Percentiles rank a stretch among this genome's conserved stretches.
phyloP scores from a whole-genome alignment of 306 rosid species.

The Sesbania bispinosa region DNA sequence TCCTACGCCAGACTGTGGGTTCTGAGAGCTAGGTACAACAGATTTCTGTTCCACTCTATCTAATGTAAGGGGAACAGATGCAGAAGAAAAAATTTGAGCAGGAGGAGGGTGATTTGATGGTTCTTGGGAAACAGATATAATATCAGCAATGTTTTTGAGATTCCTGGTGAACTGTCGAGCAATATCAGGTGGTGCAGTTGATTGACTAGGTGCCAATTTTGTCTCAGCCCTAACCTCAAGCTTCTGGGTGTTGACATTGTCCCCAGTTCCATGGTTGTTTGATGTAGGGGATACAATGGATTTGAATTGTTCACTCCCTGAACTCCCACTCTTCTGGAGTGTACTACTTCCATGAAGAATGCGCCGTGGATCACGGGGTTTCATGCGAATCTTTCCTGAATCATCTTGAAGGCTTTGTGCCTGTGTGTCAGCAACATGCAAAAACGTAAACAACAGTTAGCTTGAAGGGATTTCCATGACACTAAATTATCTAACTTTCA shows the following conservation, averaged over 20 bases:
- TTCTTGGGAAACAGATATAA: conserved; percentile 61
- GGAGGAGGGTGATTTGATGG: conserved; percentile 38
- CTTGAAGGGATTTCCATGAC: neutral
- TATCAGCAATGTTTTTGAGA: conserved; percentile 86
- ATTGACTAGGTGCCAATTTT: conserved; percentile 41
- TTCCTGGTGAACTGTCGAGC: conserved; percentile 70
- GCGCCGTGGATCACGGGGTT: conserved; percentile 98
- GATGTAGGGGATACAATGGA: conserved; percentile 32
- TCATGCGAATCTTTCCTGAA: conserved; percentile 80
- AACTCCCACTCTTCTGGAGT: conserved; percentile 56
- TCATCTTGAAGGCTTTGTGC: conserved; percentile 52
- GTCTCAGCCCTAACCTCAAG: conserved; percentile 53
- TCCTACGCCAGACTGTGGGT: conserved; percentile 32
- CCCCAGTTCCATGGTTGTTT: conserved; percentile 43
- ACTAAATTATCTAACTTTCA: neutral
- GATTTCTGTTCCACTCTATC: conserved; percentile 54
- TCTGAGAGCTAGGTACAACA: conserved; percentile 41
- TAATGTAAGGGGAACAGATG: conserved; percentile 39
- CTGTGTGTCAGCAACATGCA: conserved; percentile 20
- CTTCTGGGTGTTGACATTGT: conserved; percentile 45
- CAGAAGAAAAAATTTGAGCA: conserved; percentile 50
- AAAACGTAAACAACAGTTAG: conserved; percentile 19
- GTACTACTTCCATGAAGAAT: conserved; percentile 59
- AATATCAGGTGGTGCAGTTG: conserved; percentile 59
- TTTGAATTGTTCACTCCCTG: conserved; percentile 63